Percentiles rank a stretch among this genome's conserved stretches.
phyloP scores from a whole-genome alignment of 768 basidiomycete species.

The Clavulina sp. region DNA sequence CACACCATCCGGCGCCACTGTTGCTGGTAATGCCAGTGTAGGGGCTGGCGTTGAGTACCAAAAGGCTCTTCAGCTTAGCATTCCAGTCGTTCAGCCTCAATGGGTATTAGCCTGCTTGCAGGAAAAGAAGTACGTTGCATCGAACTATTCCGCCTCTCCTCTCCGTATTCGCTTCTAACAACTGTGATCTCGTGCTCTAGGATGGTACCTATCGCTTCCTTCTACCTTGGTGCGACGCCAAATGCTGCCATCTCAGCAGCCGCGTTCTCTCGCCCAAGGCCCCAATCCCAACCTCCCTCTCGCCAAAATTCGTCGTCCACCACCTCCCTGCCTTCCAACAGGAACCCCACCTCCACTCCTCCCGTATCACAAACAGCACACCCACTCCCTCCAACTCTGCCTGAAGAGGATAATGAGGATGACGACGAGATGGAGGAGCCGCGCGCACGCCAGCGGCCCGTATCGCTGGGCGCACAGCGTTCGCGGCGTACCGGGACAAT shows the following conservation, averaged over 20 bases:
- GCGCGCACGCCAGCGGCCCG: constrained; percentile 7
- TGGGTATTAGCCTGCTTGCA: constrained; percentile 84
- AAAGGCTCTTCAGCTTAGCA: constrained; percentile 81
- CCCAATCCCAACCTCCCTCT: constrained; percentile 11
- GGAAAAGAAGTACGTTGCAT: constrained; percentile 52
- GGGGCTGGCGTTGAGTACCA: constrained; percentile 82
- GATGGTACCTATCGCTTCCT: constrained; percentile 73
- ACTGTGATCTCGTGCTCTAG: constrained; percentile 27
- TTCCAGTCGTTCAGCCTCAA: constrained; percentile 86
- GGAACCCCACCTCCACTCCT: neutral
- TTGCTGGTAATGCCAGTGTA: constrained; percentile 31
- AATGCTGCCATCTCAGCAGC: constrained; percentile 27
- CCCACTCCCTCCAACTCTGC: neutral
- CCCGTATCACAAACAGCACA: constrained; percentile 6
- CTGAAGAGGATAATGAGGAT: constrained; percentile 9
- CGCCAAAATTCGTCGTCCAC: constrained; percentile 5
- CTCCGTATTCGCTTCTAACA: neutral
- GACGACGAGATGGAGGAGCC: constrained; percentile 12
- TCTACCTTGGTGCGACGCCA: constrained; percentile 57
- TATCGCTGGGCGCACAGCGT: constrained; percentile 5
- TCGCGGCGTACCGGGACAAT: constrained; percentile 44
- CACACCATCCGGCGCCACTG: constrained; percentile 38
- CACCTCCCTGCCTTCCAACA: constrained; percentile 3
- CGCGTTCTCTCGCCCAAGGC: constrained; percentile 16
- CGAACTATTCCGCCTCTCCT: neutral